These are phyloP conservation scores for Echites panduratus DNA, from an alignment of 257 asterid species.

Conservation along the genomic window DNA sequence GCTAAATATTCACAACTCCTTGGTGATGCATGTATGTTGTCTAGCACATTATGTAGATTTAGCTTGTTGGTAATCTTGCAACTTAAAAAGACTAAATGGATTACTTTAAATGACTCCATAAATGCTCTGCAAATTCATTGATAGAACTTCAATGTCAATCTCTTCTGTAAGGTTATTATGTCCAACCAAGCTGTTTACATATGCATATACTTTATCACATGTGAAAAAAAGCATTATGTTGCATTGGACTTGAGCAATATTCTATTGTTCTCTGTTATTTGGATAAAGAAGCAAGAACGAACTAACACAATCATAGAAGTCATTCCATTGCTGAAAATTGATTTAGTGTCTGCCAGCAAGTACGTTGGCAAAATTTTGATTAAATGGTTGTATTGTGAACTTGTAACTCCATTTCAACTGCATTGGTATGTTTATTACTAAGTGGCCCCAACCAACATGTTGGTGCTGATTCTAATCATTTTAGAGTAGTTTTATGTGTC, in stretches of 20 bases:
- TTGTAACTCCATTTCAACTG: not conserved
- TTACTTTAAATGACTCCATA: not conserved
- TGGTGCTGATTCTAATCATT: not conserved
- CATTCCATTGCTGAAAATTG: not conserved
- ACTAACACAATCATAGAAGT: not conserved
- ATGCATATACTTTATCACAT: not conserved
- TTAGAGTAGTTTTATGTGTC: not conserved
- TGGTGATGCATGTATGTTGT: slow-evolving; percentile 79
- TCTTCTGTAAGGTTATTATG: not conserved
- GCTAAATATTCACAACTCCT: slow-evolving; percentile 85
- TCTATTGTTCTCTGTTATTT: not conserved
- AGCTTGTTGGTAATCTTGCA: not conserved
- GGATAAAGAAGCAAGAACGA: not conserved
- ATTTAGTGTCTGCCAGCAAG: not conserved
- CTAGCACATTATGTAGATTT: not conserved
- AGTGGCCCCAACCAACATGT: not conserved
- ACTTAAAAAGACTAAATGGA: not conserved
- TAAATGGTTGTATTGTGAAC: not conserved
- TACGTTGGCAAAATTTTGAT: not conserved
- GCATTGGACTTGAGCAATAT: not conserved
- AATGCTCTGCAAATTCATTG: not conserved
- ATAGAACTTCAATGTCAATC: not conserved
- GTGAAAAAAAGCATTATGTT: not conserved
- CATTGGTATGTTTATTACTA: not conserved
- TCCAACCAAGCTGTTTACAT: not conserved